Conservation (phyloP, 495 filamentous ascomycete species). For the Aspergillus coremiiformis region DNA sequence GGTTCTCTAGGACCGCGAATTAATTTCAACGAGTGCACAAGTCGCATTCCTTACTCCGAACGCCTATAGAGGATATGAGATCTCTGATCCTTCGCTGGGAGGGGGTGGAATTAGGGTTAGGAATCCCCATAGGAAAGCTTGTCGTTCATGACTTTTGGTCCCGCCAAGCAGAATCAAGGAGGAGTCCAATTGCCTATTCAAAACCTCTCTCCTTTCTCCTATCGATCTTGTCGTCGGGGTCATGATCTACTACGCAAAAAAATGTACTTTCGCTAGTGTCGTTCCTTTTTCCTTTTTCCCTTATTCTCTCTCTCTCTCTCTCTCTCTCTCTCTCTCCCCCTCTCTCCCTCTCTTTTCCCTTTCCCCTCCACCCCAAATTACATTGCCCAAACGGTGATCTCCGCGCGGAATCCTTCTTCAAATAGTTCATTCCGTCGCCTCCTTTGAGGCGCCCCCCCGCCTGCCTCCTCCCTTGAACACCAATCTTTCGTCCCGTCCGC, state of each 20-base stretch:
- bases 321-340: no score
- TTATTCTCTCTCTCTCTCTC: constrained; percentile 1
- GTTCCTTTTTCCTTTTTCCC: constrained; percentile 8
- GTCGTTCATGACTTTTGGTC: background rate
- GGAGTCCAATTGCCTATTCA: background rate
- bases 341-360: no score
- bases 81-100: background rate
- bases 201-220: background rate
- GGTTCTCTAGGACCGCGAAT: no score
- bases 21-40: background rate
- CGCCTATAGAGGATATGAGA: background rate
- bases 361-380: no score
- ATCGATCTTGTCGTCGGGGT: constrained; percentile 4
- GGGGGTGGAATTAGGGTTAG: background rate
- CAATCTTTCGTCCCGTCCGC: background rate
- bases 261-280: constrained; percentile 8
- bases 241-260: constrained; percentile 12
- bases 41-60: background rate
- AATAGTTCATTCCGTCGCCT: background rate
- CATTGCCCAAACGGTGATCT: background rate
- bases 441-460: background rate
- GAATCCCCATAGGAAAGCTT: background rate
- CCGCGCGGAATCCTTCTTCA: background rate
- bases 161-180: background rate
- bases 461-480: constrained; percentile 3